These are phyloP conservation scores for Abrus precatorius DNA, from an alignment of 306 rosid species.

Conservation along the genomic window DNA sequence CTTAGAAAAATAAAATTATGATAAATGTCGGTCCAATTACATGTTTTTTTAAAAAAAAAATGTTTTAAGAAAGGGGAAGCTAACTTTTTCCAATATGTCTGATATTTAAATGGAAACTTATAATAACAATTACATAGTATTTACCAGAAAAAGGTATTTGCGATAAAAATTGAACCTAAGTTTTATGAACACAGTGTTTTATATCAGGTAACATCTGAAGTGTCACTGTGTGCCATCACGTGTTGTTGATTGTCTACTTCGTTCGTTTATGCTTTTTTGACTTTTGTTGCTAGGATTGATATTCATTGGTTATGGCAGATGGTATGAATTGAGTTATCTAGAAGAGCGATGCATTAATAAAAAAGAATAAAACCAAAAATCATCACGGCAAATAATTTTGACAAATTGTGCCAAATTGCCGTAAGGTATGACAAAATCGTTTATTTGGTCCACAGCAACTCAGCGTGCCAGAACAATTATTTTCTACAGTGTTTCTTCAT, in stretches of 20 bases:
- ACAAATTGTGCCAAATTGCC: constrained; percentile 18
- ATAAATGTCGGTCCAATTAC: background rate
- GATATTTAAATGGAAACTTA: background rate
- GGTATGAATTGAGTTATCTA: constrained; percentile 3
- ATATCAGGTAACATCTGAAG: background rate
- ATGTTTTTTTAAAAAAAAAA: no score
- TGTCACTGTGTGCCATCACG: background rate
- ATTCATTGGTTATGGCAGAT: background rate
- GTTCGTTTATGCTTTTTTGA: background rate
- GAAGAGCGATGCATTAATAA: background rate
- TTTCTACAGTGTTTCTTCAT: background rate
- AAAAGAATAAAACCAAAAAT: background rate
- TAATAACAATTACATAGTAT: background rate
- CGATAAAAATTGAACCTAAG: background rate
- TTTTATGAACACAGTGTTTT: background rate
- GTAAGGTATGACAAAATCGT: constrained; percentile 4
- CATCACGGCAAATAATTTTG: background rate
- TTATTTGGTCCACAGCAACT: background rate
- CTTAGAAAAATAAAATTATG: background rate
- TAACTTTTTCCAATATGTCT: background rate
- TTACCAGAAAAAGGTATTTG: background rate
- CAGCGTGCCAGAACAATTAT: background rate
- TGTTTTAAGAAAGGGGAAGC: no score
- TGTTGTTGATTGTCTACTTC: background rate
- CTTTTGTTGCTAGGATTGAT: background rate